phyloP scores from a whole-genome alignment of 2,329 filamentous ascomycete species.

The Aspergillus sp. region DNA sequence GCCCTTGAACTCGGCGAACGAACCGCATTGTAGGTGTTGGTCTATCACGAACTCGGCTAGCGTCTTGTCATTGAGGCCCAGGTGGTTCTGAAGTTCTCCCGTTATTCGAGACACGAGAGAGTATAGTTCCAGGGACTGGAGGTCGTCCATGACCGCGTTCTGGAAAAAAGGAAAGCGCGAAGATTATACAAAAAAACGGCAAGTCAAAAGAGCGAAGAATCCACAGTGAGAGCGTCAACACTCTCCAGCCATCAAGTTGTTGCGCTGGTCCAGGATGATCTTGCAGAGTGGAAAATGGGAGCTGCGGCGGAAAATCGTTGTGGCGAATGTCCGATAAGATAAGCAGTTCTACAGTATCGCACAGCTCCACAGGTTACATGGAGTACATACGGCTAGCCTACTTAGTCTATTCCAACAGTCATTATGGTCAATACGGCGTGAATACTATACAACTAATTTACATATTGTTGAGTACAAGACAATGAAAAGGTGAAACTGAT shows the following conservation, averaged over 20 bases:
- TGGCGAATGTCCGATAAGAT: conserved; percentile 25
- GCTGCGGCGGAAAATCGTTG: conserved; percentile 28
- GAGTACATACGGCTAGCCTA: too few species aligned
- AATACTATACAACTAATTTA: conserved; percentile 15
- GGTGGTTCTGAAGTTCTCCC: conserved; percentile 86
- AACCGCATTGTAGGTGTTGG: conserved; percentile 67
- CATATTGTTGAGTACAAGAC: conserved; percentile 7
- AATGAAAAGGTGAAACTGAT: not conserved
- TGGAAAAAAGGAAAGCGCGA: conserved; percentile 1
- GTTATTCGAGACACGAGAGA: conserved; percentile 93
- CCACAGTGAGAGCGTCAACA: conserved; percentile 16
- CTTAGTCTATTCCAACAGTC: not conserved
- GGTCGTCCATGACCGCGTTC: conserved; percentile 63
- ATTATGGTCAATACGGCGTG: conserved; percentile 2
- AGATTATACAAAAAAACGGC: too few species aligned
- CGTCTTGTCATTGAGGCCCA: conserved; percentile 86
- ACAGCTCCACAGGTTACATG: not conserved
- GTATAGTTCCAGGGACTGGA: conserved; percentile 81
- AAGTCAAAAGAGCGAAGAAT: too few species aligned
- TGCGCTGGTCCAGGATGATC: conserved; percentile 5
- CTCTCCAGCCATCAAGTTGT: conserved; percentile 9
- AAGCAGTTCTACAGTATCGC: conserved; percentile 7
- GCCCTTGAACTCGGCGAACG: conserved; percentile 63
- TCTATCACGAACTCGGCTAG: conserved; percentile 94
- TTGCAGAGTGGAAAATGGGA: conserved; percentile 11